Evolutionary conservation across 345 rosid genomes (phyloP).

Genomic region (Hibiscus syriacus): DNA sequence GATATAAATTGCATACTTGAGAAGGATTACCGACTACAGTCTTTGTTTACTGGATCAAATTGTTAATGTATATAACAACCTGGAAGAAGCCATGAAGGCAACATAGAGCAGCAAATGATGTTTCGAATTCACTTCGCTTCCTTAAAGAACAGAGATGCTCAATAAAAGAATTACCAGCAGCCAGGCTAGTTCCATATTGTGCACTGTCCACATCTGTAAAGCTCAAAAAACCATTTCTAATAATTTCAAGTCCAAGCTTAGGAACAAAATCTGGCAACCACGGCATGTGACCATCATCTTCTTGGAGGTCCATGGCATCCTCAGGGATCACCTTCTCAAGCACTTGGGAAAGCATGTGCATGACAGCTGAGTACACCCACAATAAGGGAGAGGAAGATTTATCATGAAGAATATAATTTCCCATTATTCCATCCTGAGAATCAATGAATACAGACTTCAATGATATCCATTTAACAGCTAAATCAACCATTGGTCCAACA

Average conservation of each 20-base stretch:
- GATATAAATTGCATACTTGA: conserved; percentile 28
- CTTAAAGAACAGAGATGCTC: conserved; percentile 49
- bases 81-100: conserved; percentile 60
- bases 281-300: conserved; percentile 33
- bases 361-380: conserved; percentile 63
- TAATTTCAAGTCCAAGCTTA: conserved; percentile 69
- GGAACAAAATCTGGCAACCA: conserved; percentile 90
- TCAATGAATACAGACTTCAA: conserved; percentile 38
- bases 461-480: conserved; percentile 63
- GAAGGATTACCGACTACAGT: conserved; percentile 19
- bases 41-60: conserved; percentile 55
- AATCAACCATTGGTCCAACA: conserved; percentile 68
- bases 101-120: conserved; percentile 60
- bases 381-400: conserved; percentile 35
- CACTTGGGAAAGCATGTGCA: conserved; percentile 59
- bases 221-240: conserved; percentile 50
- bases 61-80: conserved; percentile 38
- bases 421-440: conserved; percentile 21
- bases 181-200: conserved; percentile 23
- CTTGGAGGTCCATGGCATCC: conserved; percentile 16
- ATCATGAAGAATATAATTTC: conserved; percentile 20
- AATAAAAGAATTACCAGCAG: conserved; percentile 38
- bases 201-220: conserved; percentile 20
- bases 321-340: conserved; percentile 56
- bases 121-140: conserved; percentile 36